Evolutionary conservation across 768 basidiomycete genomes (phyloP).

Genomic region (Lyophyllum semitale): DNA sequence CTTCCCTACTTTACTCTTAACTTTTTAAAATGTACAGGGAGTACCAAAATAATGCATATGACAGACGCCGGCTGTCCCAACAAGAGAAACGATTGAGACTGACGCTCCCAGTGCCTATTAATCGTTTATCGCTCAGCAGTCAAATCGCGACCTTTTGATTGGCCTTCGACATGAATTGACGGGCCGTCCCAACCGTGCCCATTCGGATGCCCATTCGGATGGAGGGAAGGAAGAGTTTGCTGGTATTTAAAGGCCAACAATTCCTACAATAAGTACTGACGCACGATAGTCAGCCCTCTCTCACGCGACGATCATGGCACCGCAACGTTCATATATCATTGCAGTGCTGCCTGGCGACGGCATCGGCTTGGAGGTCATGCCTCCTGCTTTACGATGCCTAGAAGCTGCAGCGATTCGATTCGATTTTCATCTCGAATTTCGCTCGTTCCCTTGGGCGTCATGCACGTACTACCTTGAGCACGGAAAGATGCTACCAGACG

Average conservation of each 20-base stretch:
- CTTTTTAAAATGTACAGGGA: too few relatives aligned
- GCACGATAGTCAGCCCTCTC: not conserved
- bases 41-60: too few relatives aligned
- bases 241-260: not conserved
- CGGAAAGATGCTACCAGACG: constrained; percentile 48
- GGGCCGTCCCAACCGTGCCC: not conserved
- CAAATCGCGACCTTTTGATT: not conserved
- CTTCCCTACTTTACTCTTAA: too few relatives aligned
- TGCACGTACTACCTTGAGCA: constrained; percentile 47
- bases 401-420: constrained; percentile 43
- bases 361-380: constrained; percentile 54
- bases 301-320: constrained; percentile 10
- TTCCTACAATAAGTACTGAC: too few relatives aligned
- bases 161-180: not conserved
- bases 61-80: too few relatives aligned
- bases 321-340: constrained; percentile 35
- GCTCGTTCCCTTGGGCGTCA: constrained; percentile 48
- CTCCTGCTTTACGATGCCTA: constrained; percentile 47
- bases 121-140: too few relatives aligned
- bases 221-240: too few relatives aligned
- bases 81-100: too few relatives aligned
- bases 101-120: too few relatives aligned
- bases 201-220: too few relatives aligned
- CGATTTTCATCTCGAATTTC: constrained; percentile 47
- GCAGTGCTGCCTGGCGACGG: constrained; percentile 56